Percentiles rank a stretch among this genome's conserved stretches.
These are phyloP conservation scores for Kodamaea arcana DNA, from an alignment of 1,139 yeast genomes.

Conservation along the genomic window DNA sequence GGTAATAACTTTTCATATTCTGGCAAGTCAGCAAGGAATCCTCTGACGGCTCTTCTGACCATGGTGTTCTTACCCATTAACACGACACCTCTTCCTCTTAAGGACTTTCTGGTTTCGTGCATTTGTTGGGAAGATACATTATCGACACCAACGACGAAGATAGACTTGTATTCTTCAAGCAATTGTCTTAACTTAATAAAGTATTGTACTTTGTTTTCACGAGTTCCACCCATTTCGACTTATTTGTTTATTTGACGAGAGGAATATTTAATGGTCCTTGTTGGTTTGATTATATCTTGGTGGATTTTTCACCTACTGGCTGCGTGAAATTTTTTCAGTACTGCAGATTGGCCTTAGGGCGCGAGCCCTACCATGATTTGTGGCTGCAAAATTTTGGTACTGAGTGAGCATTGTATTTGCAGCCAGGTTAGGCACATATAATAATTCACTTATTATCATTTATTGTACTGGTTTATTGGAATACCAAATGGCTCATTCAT, in stretches of 20 bases:
- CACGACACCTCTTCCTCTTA: constrained; percentile 92
- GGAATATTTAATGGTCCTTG: constrained; percentile 85
- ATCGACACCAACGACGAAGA: constrained; percentile 98
- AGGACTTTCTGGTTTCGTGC: constrained; percentile 98
- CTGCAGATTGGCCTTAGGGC: not conserved
- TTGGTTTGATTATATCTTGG: no score
- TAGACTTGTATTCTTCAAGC: constrained; percentile 94
- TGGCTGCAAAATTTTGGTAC: no score
- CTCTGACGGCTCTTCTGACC: constrained; percentile 99
- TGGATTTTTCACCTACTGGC: no score
- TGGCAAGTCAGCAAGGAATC: constrained; percentile 89
- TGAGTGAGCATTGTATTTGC: no score
- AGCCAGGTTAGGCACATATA: no score
- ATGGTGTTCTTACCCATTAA: constrained; percentile 99
- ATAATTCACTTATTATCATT: no score
- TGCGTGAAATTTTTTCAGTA: constrained; percentile 2
- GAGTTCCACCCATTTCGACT: constrained; percentile 99
- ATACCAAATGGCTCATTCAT: no score
- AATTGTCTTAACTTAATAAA: constrained; percentile 92
- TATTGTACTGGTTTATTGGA: no score
- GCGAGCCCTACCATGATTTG: not conserved
- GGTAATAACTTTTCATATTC: constrained; percentile 95
- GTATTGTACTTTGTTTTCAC: constrained; percentile 96
- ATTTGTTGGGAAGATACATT: constrained; percentile 99
- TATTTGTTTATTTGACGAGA: constrained; percentile 57